phyloP scores from a whole-genome alignment of 768 basidiomycete genomes.

The Pleurotus platypus region DNA sequence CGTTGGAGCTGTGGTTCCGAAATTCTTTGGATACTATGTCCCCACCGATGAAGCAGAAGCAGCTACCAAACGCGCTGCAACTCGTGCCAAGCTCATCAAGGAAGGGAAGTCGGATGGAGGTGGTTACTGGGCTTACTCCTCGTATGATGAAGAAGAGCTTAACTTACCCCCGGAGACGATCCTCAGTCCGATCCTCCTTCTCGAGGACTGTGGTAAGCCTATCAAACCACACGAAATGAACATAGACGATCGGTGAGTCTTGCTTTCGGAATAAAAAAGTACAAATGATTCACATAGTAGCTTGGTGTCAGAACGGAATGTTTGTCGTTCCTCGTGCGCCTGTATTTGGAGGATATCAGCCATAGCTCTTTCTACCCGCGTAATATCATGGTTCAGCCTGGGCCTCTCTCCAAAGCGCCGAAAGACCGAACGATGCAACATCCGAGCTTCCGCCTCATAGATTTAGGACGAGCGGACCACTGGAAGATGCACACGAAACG shows the following conservation, averaged over 20 bases:
- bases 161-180: conserved; percentile 11
- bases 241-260: conserved; percentile 33
- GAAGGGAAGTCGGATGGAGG: not conserved
- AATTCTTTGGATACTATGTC: conserved; percentile 62
- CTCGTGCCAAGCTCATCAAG: not conserved
- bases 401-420: conserved; percentile 24
- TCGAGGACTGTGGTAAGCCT: conserved; percentile 38
- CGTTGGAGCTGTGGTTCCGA: conserved; percentile 50
- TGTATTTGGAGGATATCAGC: conserved; percentile 31
- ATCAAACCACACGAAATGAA: conserved; percentile 22
- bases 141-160: not conserved
- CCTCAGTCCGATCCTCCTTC: conserved; percentile 37
- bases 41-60: conserved; percentile 14
- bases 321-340: conserved; percentile 29
- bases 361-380: conserved; percentile 34
- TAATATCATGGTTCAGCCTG: conserved; percentile 34
- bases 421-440: conserved; percentile 10
- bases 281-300: not conserved
- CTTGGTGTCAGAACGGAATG: conserved; percentile 32
- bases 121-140: not conserved
- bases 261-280: not conserved
- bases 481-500: not conserved
- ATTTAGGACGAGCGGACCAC: conserved; percentile 26
- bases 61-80: not conserved
- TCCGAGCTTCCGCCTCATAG: conserved; percentile 36